These are phyloP conservation scores for Xylaria grammica DNA, from an alignment of 495 filamentous ascomycete species.

Conservation along the genomic window DNA sequence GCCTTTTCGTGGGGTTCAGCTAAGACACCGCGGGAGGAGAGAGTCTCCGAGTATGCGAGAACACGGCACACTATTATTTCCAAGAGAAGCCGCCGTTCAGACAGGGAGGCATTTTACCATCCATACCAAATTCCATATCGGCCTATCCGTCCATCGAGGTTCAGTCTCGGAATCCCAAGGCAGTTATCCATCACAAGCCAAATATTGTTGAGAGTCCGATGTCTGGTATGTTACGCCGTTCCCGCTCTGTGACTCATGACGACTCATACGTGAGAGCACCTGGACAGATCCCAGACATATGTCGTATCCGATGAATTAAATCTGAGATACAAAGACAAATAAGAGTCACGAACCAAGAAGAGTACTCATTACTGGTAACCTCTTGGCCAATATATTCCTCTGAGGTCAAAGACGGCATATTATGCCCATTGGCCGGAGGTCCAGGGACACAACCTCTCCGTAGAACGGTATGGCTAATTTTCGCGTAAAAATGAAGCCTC, in stretches of 20 bases:
- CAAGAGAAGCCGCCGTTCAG: slow-evolving; percentile 8
- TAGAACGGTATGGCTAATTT: neutral
- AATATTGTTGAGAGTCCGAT: slow-evolving; percentile 9
- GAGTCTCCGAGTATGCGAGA: slow-evolving; percentile 12
- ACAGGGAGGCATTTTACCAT: slow-evolving; percentile 13
- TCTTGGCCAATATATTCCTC: slow-evolving; percentile 10
- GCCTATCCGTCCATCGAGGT: slow-evolving; percentile 2
- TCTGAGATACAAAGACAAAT: slow-evolving; percentile 13
- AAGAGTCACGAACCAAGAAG: slow-evolving; percentile 22
- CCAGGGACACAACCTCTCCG: slow-evolving; percentile 21
- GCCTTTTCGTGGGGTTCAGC: slow-evolving; percentile 18
- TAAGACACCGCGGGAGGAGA: slow-evolving; percentile 15
- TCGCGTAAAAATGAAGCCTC: slow-evolving; percentile 17
- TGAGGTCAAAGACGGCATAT: slow-evolving; percentile 1
- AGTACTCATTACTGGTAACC: slow-evolving; percentile 15
- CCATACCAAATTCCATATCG: slow-evolving; percentile 1
- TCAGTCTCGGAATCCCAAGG: neutral
- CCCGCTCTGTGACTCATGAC: slow-evolving; percentile 2
- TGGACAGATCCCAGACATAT: neutral
- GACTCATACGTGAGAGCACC: slow-evolving; percentile 7
- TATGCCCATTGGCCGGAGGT: slow-evolving; percentile 13
- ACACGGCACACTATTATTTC: slow-evolving; percentile 7
- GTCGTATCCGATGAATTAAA: neutral
- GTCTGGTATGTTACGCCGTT: slow-evolving; percentile 6
- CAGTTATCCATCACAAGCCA: slow-evolving; percentile 7